Base-by-base conservation (phyloP, 768 basidiomycete species). In the Russula emetica region DNA sequence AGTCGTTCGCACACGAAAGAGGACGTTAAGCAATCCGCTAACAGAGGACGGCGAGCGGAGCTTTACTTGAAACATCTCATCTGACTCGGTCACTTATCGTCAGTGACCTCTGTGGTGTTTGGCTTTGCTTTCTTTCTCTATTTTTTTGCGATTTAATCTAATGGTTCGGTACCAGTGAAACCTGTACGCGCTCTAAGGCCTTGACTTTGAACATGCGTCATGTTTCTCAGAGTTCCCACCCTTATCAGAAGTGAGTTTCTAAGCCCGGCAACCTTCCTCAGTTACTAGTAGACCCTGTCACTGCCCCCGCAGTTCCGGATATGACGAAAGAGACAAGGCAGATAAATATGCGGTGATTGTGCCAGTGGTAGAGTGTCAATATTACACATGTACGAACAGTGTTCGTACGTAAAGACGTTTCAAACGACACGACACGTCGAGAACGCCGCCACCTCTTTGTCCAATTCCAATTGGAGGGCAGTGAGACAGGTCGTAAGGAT, bases 1-100 rank as follows among this genome's bases (percentile, higher is more conserved):
- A 72, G 91, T 93, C 52, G 79, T 85, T 58, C 79, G 86, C 71
- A 88, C 86, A 34, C 78, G 89, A 67, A 90, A 87, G 72, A 53
- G 65, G 42, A 58, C 59, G 26, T 14, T 32, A 30, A 65, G 64
- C 20, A 52, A 65, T 18, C 58, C 63, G 2, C 45, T 20, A 10
- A 8, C 50, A 10, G 55, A 52, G 16, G 61, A 47, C 7, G 52
- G 45, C 58, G 2, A 14, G 36, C 42, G 6, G 49, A 55, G 26
- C 55, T 44, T 55, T 51, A 26, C 40, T 32, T 61, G 63, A 60
- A 50, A 22, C 30, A 24, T n/a, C 30, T 34, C 42, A 45, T 61
- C 32, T 8, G 32, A 55, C 20, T 42, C 20, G n/a, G 62, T 53
- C 18, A 47, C 18, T 40, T 38, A 5, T 34, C 22, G n/a, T 60